A percentile compares a stretch with the other conserved stretches of the same genome.
These are phyloP conservation scores for Penicillium roqueforti DNA, from an alignment of 495 filamentous ascomycete species.

Conservation along the genomic window DNA sequence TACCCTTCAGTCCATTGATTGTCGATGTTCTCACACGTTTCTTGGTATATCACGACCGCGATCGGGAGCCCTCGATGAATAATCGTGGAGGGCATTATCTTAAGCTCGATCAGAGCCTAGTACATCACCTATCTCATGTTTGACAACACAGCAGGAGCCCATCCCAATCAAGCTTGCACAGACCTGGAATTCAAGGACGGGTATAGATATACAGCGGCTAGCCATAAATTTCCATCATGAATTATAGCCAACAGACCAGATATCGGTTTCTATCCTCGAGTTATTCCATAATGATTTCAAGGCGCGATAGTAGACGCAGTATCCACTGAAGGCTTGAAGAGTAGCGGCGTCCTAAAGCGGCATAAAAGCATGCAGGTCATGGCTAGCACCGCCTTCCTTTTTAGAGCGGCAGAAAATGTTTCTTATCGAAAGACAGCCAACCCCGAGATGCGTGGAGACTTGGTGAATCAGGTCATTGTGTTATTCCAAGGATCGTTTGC, in stretches of 20 bases:
- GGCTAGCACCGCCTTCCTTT: conserved; percentile 15
- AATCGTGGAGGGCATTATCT: not conserved
- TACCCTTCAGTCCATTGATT: too few relatives aligned
- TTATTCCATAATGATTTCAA: not conserved
- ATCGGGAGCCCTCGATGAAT: not conserved
- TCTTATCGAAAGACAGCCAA: conserved; percentile 23
- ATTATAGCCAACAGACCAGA: not conserved
- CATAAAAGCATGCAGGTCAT: not conserved
- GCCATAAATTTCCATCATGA: not conserved
- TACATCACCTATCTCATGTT: too few relatives aligned
- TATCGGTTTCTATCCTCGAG: not conserved
- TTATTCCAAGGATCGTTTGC: not conserved
- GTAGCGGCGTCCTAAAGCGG: conserved; percentile 1
- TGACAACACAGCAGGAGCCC: too few relatives aligned
- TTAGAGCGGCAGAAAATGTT: conserved; percentile 28
- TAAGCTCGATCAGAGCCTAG: too few relatives aligned
- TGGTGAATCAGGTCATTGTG: not conserved
- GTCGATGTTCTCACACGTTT: not conserved
- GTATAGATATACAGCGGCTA: not conserved
- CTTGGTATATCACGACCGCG: not conserved
- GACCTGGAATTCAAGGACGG: too few relatives aligned
- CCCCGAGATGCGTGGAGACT: not conserved
- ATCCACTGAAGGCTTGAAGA: not conserved
- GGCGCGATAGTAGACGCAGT: too few relatives aligned
- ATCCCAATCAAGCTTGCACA: too few relatives aligned